Base-by-base conservation (phyloP, 2,329 filamentous ascomycete species). In the Monosporascus ibericus region DNA sequence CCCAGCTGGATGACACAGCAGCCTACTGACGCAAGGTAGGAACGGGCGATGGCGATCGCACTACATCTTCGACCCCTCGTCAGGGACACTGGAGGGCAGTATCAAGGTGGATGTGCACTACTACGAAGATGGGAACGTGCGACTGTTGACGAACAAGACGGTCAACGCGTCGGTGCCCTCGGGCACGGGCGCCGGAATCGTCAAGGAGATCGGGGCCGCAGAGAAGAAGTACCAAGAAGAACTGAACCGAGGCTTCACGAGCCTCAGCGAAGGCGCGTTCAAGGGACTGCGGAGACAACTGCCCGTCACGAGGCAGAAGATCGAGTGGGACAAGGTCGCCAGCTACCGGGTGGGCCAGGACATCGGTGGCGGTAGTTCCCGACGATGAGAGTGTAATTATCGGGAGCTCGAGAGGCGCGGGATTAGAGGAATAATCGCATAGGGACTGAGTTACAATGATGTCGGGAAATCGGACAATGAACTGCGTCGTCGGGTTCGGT, bases 121-220 rank as follows among this genome's bases (percentile, higher is more conserved):
- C 79, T 99, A 99, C 75, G 94, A 99, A 74, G 95, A 99, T 68
- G 94, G 94, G 57, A 99, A 99, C 68, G 94, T 99, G 53, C 87
- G 94, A 2, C 81, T 99, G 54, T 79, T 92, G 58, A 96, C 94
- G n/a, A 86, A 82, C 65, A 96, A 96, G 74, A 76, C 87, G 11
- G 69, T 92, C 14, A 77, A 77, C 1, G 69, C 81, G 3, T 81
- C 80, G 8, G 70, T 88, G n/a, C 71, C 83, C 1, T 84, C 80
- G 1, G 78, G 76, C 37, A 82, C 80, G 2, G 86, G 84, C 7
- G 79, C 81, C 0, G 87, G 85, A 37, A 81, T 97, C 47, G 78
- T 87, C 58, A 86, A 83, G 71, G 86, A 90, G 68, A 90, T 99
- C 62, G 87, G 88, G 5, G 74, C 76, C 5, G 80, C 79, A 24